Evolutionary conservation across 2,329 filamentous ascomycete genomes (phyloP).

Genomic region (Fusarium irregulare): DNA sequence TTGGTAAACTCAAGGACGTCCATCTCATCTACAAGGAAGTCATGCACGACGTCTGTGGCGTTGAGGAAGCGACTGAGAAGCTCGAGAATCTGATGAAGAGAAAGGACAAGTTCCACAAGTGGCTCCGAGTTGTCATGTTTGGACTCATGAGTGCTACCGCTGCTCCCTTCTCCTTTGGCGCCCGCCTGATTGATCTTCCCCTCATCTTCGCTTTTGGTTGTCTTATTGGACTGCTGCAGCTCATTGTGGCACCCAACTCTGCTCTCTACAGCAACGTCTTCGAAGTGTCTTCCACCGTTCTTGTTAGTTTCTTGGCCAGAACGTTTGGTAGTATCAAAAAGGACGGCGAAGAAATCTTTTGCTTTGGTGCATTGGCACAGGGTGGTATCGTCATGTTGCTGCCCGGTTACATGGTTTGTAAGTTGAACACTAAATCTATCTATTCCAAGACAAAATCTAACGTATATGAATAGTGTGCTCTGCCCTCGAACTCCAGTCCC

Average conservation of each 20-base stretch:
- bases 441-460: background rate
- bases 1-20: conserved; percentile 70
- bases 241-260: conserved; percentile 75
- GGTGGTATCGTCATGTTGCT: conserved; percentile 74
- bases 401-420: conserved; percentile 71
- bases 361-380: conserved; percentile 73
- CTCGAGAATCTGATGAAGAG: conserved; percentile 67
- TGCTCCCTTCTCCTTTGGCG: conserved; percentile 80
- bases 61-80: conserved; percentile 66
- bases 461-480: conserved; percentile 51
- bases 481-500: conserved; percentile 73
- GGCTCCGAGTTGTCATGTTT: conserved; percentile 71
- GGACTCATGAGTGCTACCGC: conserved; percentile 78
- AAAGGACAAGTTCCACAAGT: conserved; percentile 64
- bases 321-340: conserved; percentile 69
- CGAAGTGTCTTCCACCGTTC: conserved; percentile 69
- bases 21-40: conserved; percentile 74
- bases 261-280: conserved; percentile 75
- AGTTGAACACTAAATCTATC: conserved; percentile 37
- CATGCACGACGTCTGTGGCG: conserved; percentile 68
- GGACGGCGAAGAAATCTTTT: conserved; percentile 62
- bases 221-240: conserved; percentile 75
- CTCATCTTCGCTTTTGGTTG: conserved; percentile 77
- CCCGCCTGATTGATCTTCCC: conserved; percentile 77
- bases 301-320: conserved; percentile 71